Evolutionary conservation across 2,329 filamentous ascomycete species (phyloP).

Genomic region (Aspergillus proliferans): DNA sequence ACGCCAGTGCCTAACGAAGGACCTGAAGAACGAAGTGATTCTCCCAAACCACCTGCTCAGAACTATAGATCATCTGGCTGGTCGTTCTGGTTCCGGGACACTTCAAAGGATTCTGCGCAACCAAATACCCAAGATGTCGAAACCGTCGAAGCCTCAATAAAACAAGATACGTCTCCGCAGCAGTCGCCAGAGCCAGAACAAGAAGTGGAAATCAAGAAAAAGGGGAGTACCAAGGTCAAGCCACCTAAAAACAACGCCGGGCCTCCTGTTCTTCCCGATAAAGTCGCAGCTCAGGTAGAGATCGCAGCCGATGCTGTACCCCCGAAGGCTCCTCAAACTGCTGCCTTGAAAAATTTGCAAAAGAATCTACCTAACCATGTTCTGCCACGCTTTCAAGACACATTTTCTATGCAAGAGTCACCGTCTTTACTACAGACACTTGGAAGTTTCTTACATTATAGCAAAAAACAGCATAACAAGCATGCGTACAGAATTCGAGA

Average conservation of each 20-base stretch:
- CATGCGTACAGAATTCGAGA: slow-evolving; percentile 69
- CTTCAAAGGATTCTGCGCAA: slow-evolving; percentile 19
- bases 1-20: slow-evolving; percentile 2
- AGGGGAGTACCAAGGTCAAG: slow-evolving; percentile 26
- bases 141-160: slow-evolving; percentile 18
- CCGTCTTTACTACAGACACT: slow-evolving; percentile 61
- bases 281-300: slow-evolving; percentile 12
- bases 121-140: slow-evolving; percentile 20
- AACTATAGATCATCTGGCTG: slow-evolving; percentile 30
- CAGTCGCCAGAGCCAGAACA: slow-evolving; percentile 14
- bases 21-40: slow-evolving; percentile 12
- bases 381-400: slow-evolving; percentile 43
- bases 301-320: slow-evolving; percentile 10
- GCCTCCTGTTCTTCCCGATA: slow-evolving; percentile 17
- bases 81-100: slow-evolving; percentile 38
- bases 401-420: slow-evolving; percentile 37
- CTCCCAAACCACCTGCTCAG: slow-evolving; percentile 16
- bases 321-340: slow-evolving; percentile 24
- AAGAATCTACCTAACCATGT: slow-evolving; percentile 41
- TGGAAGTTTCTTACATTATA: slow-evolving; percentile 39
- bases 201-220: slow-evolving; percentile 21
- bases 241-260: slow-evolving; percentile 15
- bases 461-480: slow-evolving; percentile 54
- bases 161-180: slow-evolving; percentile 13
- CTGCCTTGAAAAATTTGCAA: slow-evolving; percentile 31